Conservation (phyloP, 805 yeast genomes). For the Candida yuanshanica region DNA sequence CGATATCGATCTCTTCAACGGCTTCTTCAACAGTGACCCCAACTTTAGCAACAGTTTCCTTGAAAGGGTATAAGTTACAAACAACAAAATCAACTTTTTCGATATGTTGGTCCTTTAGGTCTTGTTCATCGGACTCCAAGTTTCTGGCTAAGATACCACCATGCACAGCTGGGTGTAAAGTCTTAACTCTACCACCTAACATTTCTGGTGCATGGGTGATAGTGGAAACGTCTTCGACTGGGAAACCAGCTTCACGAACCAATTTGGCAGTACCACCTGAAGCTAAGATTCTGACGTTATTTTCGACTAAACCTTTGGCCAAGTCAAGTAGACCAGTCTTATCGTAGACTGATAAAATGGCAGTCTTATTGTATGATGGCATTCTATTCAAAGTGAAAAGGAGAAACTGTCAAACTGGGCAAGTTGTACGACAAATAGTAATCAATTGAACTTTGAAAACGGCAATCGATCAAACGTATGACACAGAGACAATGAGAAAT, state of each 20-base stretch:
- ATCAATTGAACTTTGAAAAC: background rate
- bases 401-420: background rate
- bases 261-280: slow-evolving; percentile 96
- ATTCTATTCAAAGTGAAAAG: slow-evolving; percentile 9
- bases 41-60: slow-evolving; percentile 92
- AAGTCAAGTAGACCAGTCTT: slow-evolving; percentile 94
- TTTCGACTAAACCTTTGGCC: slow-evolving; percentile 88
- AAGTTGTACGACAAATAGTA: background rate
- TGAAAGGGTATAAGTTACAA: slow-evolving; percentile 96
- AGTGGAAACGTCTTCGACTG: slow-evolving; percentile 91
- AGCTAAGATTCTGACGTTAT: slow-evolving; percentile 88
- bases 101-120: slow-evolving; percentile 82
- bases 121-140: slow-evolving; percentile 84
- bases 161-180: slow-evolving; percentile 97
- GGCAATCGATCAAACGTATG: background rate
- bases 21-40: slow-evolving; percentile 96
- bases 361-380: slow-evolving; percentile 60
- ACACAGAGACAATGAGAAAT: background rate
- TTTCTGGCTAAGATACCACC: slow-evolving; percentile 96
- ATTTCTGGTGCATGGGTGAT: slow-evolving; percentile 99
- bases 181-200: slow-evolving; percentile 98
- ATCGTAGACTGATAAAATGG: slow-evolving; percentile 94
- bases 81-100: slow-evolving; percentile 96
- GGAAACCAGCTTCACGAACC: slow-evolving; percentile 96
- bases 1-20: slow-evolving; percentile 97